Evolutionary conservation across 257 asterid genomes (phyloP).

Genomic region (Rubia yunnanensis): DNA sequence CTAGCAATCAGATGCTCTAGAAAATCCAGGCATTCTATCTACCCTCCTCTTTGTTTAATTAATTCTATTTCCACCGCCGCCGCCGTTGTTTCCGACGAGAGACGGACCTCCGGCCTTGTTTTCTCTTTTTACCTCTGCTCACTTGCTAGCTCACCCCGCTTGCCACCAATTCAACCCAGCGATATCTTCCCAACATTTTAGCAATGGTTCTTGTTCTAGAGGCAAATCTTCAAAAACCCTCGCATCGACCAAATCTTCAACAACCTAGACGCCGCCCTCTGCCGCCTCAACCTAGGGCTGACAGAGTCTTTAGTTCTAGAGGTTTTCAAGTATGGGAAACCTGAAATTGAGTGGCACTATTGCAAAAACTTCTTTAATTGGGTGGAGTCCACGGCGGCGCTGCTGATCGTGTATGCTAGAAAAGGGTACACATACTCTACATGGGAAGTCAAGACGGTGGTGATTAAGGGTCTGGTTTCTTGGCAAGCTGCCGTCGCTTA

Average conservation of each 20-base stretch:
- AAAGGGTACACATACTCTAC: constrained; percentile 60
- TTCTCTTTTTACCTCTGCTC: neutral
- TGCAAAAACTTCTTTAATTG: constrained; percentile 85
- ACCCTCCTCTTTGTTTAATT: constrained; percentile 9
- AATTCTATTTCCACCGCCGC: constrained; percentile 11
- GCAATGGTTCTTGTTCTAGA: constrained; percentile 63
- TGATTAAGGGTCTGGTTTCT: constrained; percentile 66
- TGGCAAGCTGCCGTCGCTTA: constrained; percentile 53
- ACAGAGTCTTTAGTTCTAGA: constrained; percentile 46
- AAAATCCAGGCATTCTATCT: neutral
- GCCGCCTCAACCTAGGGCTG: constrained; percentile 41
- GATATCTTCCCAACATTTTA: constrained; percentile 36
- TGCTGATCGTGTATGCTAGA: constrained; percentile 68
- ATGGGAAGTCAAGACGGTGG: constrained; percentile 83
- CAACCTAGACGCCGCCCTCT: constrained; percentile 40
- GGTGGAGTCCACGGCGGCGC: constrained; percentile 83
- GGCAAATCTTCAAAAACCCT: constrained; percentile 44
- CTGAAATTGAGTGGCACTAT: constrained; percentile 40
- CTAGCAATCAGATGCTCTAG: constrained; percentile 13
- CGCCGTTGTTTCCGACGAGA: no score
- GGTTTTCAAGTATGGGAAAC: constrained; percentile 38
- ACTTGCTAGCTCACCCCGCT: neutral
- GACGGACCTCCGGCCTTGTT: neutral
- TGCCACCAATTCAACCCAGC: constrained; percentile 6
- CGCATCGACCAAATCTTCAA: constrained; percentile 26